Evolutionary conservation across 2,329 filamentous ascomycete species (phyloP).

Genomic region (Beauveria australis): DNA sequence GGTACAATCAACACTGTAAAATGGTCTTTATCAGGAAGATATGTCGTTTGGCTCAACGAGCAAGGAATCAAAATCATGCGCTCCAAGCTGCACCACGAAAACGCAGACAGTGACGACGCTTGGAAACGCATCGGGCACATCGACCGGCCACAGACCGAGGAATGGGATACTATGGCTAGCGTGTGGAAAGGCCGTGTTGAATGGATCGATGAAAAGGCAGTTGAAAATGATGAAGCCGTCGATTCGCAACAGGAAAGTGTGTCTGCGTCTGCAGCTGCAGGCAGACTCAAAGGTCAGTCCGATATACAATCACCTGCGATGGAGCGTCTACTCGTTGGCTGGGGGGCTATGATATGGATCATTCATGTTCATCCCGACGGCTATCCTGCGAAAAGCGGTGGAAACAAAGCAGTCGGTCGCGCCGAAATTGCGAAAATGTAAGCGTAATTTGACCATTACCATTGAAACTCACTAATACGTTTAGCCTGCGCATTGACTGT

Average conservation of each 20-base stretch:
- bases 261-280: slow-evolving; percentile 34
- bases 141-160: slow-evolving; percentile 74
- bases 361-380: slow-evolving; percentile 79
- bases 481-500: slow-evolving; percentile 86
- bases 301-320: slow-evolving; percentile 39
- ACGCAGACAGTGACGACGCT: slow-evolving; percentile 66
- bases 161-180: slow-evolving; percentile 93
- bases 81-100: slow-evolving; percentile 73
- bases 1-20: slow-evolving; percentile 86
- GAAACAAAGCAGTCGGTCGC: slow-evolving; percentile 45
- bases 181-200: slow-evolving; percentile 90
- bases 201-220: slow-evolving; percentile 79
- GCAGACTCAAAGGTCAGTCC: slow-evolving; percentile 41
- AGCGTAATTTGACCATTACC: slow-evolving; percentile 25
- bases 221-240: slow-evolving; percentile 63
- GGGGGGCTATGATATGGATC: slow-evolving; percentile 95
- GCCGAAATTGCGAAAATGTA: slow-evolving; percentile 91
- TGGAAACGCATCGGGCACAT: slow-evolving; percentile 95
- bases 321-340: slow-evolving; percentile 84
- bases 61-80: slow-evolving; percentile 98
- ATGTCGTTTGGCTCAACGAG: slow-evolving; percentile 92
- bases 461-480: slow-evolving; percentile 20
- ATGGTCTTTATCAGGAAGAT: slow-evolving; percentile 89
- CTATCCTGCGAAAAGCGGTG: slow-evolving; percentile 30
- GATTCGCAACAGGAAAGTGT: slow-evolving; percentile 23